Evolutionary conservation across 1,139 yeast genomes (phyloP).

Genomic region (Pichiaceae sp.): DNA sequence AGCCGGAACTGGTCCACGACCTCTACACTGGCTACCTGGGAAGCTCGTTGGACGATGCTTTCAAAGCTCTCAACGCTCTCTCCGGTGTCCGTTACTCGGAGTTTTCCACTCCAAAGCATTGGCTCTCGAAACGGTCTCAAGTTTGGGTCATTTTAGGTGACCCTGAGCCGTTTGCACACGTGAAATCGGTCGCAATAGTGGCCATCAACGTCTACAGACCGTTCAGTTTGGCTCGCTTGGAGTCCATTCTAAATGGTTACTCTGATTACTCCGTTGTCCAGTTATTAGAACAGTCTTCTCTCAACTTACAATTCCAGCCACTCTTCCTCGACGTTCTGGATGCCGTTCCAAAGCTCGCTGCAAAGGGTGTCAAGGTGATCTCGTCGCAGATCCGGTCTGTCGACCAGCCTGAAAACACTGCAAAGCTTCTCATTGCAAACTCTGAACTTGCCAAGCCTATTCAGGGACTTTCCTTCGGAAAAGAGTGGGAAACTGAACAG

Average conservation of each 20-base stretch:
- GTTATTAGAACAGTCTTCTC: slow-evolving; percentile 52
- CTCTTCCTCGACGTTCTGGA: slow-evolving; percentile 70
- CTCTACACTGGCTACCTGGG: slow-evolving; percentile 11
- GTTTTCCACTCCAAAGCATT: slow-evolving; percentile 29
- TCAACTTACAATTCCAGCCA: slow-evolving; percentile 52
- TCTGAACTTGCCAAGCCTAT: slow-evolving; percentile 45
- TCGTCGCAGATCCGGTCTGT: slow-evolving; percentile 52
- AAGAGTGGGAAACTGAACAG: slow-evolving; percentile 12
- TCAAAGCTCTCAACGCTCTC: slow-evolving; percentile 21
- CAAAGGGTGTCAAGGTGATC: slow-evolving; percentile 40
- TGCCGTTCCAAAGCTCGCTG: slow-evolving; percentile 40
- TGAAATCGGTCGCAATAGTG: slow-evolving; percentile 43
- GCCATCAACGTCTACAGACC: slow-evolving; percentile 66
- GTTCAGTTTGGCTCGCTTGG: slow-evolving; percentile 45
- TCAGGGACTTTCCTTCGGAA: slow-evolving; percentile 60
- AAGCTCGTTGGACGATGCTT: slow-evolving; percentile 17
- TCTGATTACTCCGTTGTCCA: slow-evolving; percentile 43
- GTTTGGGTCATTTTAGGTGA: slow-evolving; percentile 59
- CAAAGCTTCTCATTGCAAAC: slow-evolving; percentile 46
- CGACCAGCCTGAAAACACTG: slow-evolving; percentile 35
- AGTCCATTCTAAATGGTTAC: slow-evolving; percentile 45
- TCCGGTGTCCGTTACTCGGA: slow-evolving; percentile 26
- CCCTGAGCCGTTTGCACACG: slow-evolving; percentile 26
- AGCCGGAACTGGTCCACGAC: neutral
- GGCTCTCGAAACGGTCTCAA: slow-evolving; percentile 22